Evolutionary conservation across 129 eudicot species (phyloP).

Genomic region (Chrysanthemum seticuspe): DNA sequence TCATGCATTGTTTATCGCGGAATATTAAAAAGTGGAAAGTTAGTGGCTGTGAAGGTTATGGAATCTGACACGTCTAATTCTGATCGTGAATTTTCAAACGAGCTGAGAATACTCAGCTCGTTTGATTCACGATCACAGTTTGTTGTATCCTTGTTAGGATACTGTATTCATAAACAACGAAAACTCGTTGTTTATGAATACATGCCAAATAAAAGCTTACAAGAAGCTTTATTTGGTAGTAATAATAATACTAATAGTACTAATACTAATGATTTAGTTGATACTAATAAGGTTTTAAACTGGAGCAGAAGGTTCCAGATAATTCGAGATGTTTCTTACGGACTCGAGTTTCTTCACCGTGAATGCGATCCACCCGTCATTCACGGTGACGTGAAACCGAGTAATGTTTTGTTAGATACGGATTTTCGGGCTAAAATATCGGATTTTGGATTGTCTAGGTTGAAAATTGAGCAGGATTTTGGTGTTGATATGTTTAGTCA

Average conservation of each 20-base stretch:
- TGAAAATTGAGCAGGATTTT: slow-evolving; percentile 71
- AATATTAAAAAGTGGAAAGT: slow-evolving; percentile 64
- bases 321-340: slow-evolving; percentile 67
- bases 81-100: slow-evolving; percentile 83
- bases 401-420: slow-evolving; percentile 88
- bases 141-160: slow-evolving; percentile 76
- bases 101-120: slow-evolving; percentile 74
- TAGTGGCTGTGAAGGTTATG: slow-evolving; percentile 78
- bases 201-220: slow-evolving; percentile 90
- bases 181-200: slow-evolving; percentile 86
- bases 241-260: no score
- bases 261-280: no score
- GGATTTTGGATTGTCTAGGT: slow-evolving; percentile 87
- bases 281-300: slow-evolving; percentile 18
- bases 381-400: slow-evolving; percentile 97
- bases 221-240: slow-evolving; percentile 54
- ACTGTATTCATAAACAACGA: slow-evolving; percentile 61
- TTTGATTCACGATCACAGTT: slow-evolving; percentile 41
- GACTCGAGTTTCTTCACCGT: slow-evolving; percentile 75
- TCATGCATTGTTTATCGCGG: slow-evolving; percentile 86
- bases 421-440: slow-evolving; percentile 84
- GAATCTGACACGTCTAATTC: slow-evolving; percentile 56
- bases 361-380: slow-evolving; percentile 97
- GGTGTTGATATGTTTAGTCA: slow-evolving; percentile 89
- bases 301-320: slow-evolving; percentile 72